phyloP scores from a whole-genome alignment of 208 protist genomes.

The Acanthamoeba quina region DNA sequence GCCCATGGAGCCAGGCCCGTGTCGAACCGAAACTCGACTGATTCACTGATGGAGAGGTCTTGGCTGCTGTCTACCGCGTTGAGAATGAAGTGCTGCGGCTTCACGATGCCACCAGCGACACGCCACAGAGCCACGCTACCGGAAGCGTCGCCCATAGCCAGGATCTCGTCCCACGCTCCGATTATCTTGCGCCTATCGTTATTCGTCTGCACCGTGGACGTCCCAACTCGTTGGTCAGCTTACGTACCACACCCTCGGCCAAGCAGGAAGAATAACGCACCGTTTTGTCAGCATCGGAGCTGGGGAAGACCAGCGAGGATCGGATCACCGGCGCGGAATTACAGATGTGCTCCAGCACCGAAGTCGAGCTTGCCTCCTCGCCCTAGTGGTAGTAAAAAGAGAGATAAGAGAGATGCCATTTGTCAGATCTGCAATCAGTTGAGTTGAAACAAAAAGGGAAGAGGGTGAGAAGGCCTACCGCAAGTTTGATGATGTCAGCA shows the following conservation, averaged over 20 bases:
- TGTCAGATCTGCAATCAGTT: no score
- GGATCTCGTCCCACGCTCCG: neutral
- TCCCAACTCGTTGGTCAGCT: no score
- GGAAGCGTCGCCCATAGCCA: neutral
- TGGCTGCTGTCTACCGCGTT: neutral
- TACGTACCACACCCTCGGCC: neutral
- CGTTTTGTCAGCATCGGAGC: neutral
- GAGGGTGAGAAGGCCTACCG: no score
- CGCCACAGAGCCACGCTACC: conserved; percentile 22
- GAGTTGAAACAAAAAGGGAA: no score
- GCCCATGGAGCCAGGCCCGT: neutral
- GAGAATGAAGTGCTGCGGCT: conserved; percentile 36
- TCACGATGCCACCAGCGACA: neutral
- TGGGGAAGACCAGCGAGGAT: neutral
- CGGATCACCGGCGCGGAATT: neutral
- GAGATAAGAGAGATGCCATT: neutral
- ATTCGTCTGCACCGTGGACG: neutral
- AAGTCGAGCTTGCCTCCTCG: neutral
- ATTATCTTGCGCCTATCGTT: neutral
- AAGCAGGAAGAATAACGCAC: neutral
- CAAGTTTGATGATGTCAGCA: neutral
- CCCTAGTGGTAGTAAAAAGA: neutral
- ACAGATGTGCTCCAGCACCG: neutral
- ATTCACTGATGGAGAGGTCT: conserved; percentile 1
- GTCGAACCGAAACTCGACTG: neutral